These are phyloP conservation scores for Melanopsichium pennsylvanicum DNA, from an alignment of 1,284 basidiomycete genomes.

Conservation along the genomic window DNA sequence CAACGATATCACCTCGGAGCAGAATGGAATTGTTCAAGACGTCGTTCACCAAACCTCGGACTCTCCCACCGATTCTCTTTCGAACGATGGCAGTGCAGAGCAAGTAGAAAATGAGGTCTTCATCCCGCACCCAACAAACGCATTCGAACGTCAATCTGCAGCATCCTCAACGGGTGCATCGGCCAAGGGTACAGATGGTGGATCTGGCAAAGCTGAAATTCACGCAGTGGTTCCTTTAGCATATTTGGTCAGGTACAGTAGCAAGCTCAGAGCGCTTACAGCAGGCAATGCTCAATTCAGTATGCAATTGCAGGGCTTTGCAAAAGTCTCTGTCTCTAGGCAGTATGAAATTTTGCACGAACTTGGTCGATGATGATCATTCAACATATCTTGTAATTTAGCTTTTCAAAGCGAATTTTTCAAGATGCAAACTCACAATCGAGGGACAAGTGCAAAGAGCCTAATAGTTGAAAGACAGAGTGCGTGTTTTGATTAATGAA, in stretches of 20 bases:
- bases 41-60: conserved; percentile 68
- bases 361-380: conserved; percentile 57
- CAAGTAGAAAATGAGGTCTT: conserved; percentile 72
- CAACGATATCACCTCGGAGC: conserved; percentile 57
- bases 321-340: conserved; percentile 64
- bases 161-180: conserved; percentile 43
- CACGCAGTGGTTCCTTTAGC: conserved; percentile 76
- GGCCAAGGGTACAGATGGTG: conserved; percentile 52
- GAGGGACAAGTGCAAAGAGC: conserved; percentile 44
- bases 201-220: conserved; percentile 43
- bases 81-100: conserved; percentile 40
- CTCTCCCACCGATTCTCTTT: conserved; percentile 41
- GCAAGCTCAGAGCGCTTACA: conserved; percentile 78
- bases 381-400: conserved; percentile 8
- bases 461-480: no score
- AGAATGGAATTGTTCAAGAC: conserved; percentile 53
- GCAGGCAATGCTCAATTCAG: conserved; percentile 83
- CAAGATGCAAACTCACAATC: conserved; percentile 37
- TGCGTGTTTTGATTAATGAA: no score
- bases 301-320: conserved; percentile 79
- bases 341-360: conserved; percentile 54
- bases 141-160: conserved; percentile 72
- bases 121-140: conserved; percentile 73
- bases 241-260: conserved; percentile 81
- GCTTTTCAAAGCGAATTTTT: background rate